These are phyloP conservation scores for Blastobotrys proliferans DNA, from an alignment of 1,139 yeast species.

Conservation along the genomic window DNA sequence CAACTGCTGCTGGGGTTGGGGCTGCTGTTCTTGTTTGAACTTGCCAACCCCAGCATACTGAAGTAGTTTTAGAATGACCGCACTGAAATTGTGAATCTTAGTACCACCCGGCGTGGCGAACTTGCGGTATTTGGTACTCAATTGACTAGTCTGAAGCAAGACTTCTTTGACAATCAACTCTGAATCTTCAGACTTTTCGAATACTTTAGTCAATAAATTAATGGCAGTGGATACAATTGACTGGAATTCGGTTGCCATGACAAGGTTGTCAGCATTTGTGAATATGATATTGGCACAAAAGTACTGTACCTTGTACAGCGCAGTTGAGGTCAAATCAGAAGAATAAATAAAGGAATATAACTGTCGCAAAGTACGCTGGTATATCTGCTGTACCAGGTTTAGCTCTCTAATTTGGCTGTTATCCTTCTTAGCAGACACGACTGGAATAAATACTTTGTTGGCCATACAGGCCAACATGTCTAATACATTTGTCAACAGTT, in stretches of 20 bases:
- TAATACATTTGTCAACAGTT: conserved; percentile 5
- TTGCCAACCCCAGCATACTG: conserved; percentile 2
- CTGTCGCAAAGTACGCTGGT: neutral
- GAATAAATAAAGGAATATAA: neutral
- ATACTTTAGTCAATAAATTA: conserved; percentile 1
- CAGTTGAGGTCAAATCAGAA: neutral
- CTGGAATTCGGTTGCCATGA: conserved; percentile 1
- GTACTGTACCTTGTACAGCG: conserved; percentile 8
- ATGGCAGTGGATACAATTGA: neutral
- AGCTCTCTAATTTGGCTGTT: neutral
- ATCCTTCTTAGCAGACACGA: neutral
- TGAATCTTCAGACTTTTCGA: conserved; percentile 4
- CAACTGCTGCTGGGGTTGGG: no score
- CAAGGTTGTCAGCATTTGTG: neutral
- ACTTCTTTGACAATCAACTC: conserved; percentile 10
- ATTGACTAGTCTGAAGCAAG: conserved; percentile 1
- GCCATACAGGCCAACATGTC: conserved; percentile 1
- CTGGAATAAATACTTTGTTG: conserved; percentile 7
- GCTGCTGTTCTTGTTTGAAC: neutral
- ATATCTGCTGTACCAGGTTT: neutral
- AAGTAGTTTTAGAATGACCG: conserved; percentile 1
- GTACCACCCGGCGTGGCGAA: neutral
- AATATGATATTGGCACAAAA: conserved; percentile 5
- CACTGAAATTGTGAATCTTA: conserved; percentile 7
- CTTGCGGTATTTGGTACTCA: conserved; percentile 5